phyloP scores from a whole-genome alignment of 768 basidiomycete species.

The Boletus sp. region DNA sequence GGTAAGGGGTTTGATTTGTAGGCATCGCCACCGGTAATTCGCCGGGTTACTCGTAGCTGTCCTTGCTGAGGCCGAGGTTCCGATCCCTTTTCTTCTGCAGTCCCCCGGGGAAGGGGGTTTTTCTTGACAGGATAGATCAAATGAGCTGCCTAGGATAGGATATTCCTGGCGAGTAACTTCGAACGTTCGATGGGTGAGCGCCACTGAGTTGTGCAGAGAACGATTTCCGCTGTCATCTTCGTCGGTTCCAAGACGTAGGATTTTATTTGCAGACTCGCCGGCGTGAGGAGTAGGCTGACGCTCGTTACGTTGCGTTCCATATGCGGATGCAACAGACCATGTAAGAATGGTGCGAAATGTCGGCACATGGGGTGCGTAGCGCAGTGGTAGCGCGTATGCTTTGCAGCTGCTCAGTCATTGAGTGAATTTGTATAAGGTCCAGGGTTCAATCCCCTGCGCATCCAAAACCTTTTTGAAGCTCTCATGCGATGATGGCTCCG shows the following conservation, averaged over 20 bases:
- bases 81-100: conserved; percentile 31
- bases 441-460: conserved; percentile 44
- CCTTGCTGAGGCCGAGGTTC: background rate
- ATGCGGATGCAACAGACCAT: background rate
- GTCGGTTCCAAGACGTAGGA: conserved; percentile 40
- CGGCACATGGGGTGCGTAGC: conserved; percentile 22
- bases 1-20: too few species aligned
- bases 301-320: too few species aligned
- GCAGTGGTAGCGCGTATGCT: conserved; percentile 44
- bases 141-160: too few species aligned
- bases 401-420: conserved; percentile 26
- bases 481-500: background rate
- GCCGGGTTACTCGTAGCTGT: conserved; percentile 52
- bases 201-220: conserved; percentile 29
- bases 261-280: background rate
- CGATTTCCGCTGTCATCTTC: conserved; percentile 35
- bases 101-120: conserved; percentile 40
- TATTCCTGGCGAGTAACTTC: conserved; percentile 23
- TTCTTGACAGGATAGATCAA: conserved; percentile 39
- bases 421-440: conserved; percentile 38
- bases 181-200: background rate
- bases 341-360: rapidly evolving
- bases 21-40: too few species aligned
- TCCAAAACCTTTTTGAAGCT: conserved; percentile 29
- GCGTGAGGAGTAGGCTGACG: background rate